Evolutionary conservation across 2,329 filamentous ascomycete species (phyloP).

Genomic region (Lasiodiplodia citricola): DNA sequence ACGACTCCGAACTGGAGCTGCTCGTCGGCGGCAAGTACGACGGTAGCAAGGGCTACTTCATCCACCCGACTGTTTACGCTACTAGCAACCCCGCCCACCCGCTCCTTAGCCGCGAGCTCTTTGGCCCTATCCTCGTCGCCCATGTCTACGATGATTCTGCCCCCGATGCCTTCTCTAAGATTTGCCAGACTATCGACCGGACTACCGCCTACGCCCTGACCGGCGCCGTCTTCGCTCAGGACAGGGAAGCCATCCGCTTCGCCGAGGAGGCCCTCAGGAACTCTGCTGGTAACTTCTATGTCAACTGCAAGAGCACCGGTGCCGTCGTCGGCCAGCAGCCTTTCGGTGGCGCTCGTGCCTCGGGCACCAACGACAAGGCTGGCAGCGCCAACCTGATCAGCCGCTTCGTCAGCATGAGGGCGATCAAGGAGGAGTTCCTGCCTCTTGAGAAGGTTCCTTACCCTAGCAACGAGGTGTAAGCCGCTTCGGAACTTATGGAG

Average conservation of each 20-base stretch:
- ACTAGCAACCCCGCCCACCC: slow-evolving; percentile 75
- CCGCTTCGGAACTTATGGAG: not conserved
- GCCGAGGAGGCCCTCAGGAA: slow-evolving; percentile 76
- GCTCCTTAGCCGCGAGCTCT: slow-evolving; percentile 78
- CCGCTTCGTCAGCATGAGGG: slow-evolving; percentile 61
- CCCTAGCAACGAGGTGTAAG: slow-evolving; percentile 56
- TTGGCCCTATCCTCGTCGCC: slow-evolving; percentile 76
- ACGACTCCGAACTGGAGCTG: slow-evolving; percentile 73
- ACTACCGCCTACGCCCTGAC: slow-evolving; percentile 81
- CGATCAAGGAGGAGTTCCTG: slow-evolving; percentile 63
- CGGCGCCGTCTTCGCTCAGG: slow-evolving; percentile 74
- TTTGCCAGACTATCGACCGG: slow-evolving; percentile 69
- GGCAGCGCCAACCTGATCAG: slow-evolving; percentile 58
- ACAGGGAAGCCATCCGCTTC: slow-evolving; percentile 67
- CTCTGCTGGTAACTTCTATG: slow-evolving; percentile 81
- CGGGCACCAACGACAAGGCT: slow-evolving; percentile 64
- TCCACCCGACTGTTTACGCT: slow-evolving; percentile 81
- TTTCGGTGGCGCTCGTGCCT: slow-evolving; percentile 61
- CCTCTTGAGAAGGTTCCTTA: slow-evolving; percentile 55
- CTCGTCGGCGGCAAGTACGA: slow-evolving; percentile 79
- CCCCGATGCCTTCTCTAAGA: slow-evolving; percentile 61
- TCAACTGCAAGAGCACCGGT: slow-evolving; percentile 77
- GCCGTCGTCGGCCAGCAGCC: slow-evolving; percentile 57
- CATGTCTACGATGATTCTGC: slow-evolving; percentile 78
- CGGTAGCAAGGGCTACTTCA: slow-evolving; percentile 78